Percentiles rank a stretch among this genome's conserved stretches.
Conservation (phyloP, 139 green algal species). For the Mesostigma viride region DNA sequence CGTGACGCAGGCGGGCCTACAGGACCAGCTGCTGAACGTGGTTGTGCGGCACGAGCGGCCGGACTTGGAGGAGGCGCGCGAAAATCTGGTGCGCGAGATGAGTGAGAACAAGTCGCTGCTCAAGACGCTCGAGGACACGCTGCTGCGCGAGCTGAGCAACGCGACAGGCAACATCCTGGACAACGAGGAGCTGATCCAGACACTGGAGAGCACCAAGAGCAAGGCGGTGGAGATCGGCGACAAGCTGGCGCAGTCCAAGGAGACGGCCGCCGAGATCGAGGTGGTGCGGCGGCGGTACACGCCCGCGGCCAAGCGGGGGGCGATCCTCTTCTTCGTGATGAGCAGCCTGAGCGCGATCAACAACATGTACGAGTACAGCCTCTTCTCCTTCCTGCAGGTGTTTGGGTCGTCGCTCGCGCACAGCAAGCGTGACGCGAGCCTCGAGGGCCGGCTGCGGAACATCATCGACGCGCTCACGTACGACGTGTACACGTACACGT, state of each 20-base stretch:
- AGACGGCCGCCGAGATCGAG: slow-evolving; percentile 58
- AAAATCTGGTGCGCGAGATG: slow-evolving; percentile 46
- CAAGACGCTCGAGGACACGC: slow-evolving; percentile 56
- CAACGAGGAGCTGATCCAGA: slow-evolving; percentile 67
- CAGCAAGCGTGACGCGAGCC: slow-evolving; percentile 43
- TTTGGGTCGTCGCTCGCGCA: slow-evolving; percentile 51
- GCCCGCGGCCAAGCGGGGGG: slow-evolving; percentile 57
- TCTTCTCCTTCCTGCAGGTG: slow-evolving; percentile 56
- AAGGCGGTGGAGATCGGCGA: slow-evolving; percentile 66
- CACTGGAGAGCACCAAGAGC: slow-evolving; percentile 63
- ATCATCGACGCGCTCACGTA: slow-evolving; percentile 63
- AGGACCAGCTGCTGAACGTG: slow-evolving; percentile 58
- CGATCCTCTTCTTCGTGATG: slow-evolving; percentile 76
- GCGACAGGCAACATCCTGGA: slow-evolving; percentile 75
- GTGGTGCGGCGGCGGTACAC: slow-evolving; percentile 49
- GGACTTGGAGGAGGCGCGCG: slow-evolving; percentile 48
- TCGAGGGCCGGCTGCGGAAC: slow-evolving; percentile 55
- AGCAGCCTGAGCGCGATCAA: slow-evolving; percentile 50
- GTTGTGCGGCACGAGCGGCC: slow-evolving; percentile 48
- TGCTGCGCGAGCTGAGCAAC: slow-evolving; percentile 62
- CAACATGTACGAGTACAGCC: slow-evolving; percentile 70
- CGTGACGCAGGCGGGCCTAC: slow-evolving; percentile 50
- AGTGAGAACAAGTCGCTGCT: slow-evolving; percentile 45
- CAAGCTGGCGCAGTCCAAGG: slow-evolving; percentile 52
- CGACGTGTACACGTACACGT: slow-evolving; percentile 72